These are phyloP conservation scores for Adenanthera pavonina DNA, from an alignment of 306 rosid genomes.

Conservation along the genomic window DNA sequence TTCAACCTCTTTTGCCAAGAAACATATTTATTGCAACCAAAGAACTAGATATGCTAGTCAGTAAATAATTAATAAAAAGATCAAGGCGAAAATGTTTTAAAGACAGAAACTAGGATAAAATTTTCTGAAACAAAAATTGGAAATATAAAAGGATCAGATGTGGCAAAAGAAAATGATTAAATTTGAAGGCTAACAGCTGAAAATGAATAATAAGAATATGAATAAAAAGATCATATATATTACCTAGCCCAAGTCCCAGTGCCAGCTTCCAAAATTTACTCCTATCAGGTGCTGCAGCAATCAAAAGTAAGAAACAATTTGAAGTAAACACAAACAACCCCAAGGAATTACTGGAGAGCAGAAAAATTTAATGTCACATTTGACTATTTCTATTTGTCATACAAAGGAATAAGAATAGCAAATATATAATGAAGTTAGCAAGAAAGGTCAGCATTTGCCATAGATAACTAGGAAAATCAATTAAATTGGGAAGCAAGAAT, in stretches of 20 bases:
- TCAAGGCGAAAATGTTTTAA: background rate
- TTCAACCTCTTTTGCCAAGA: background rate
- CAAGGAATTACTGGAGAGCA: background rate
- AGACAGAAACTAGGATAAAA: background rate
- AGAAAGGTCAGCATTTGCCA: background rate
- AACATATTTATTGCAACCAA: background rate
- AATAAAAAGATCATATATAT: background rate
- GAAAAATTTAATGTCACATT: background rate
- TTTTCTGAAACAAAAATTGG: background rate
- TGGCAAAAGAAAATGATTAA: background rate
- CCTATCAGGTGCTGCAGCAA: background rate
- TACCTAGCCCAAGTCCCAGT: slow-evolving; percentile 67
- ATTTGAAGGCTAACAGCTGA: background rate
- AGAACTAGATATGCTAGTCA: background rate
- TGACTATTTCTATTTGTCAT: background rate
- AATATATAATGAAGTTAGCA: background rate
- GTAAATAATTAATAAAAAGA: background rate
- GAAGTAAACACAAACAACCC: background rate
- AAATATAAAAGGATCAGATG: background rate
- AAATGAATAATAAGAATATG: background rate
- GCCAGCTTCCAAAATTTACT: slow-evolving; percentile 30
- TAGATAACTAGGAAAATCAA: background rate
- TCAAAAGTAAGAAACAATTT: slow-evolving; percentile 6
- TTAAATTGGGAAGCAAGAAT: background rate
- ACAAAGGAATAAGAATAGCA: background rate